Evolutionary conservation across 2,329 filamentous ascomycete genomes (phyloP), one percentile per base, ranked within the genome.

Genomic region (Hymenoscyphus linearis): DNA sequence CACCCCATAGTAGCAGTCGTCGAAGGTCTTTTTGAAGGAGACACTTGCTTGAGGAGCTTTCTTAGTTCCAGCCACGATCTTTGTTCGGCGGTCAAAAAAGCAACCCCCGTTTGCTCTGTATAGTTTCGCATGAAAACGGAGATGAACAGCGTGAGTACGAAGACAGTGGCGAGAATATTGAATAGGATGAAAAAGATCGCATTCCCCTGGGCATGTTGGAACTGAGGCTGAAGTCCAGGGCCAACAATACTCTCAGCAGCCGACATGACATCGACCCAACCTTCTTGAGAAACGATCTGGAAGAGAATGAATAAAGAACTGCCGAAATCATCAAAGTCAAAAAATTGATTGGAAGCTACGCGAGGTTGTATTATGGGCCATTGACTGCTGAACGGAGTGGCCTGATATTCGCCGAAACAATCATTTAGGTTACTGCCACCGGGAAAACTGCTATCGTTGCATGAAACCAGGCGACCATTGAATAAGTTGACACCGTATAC

Each of bases 91-190:
- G 95, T 99, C 69, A 99, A 79, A 73, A 93, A 99, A 2, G 95
- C 95, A 52, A 99, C 95, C 1, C 95, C 95, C 0, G 95, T 99
- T 76, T 98, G 93, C 76, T 99, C 95, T 0, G 95, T 99, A 76
- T 99, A 99, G 74, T 97, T 99, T 64, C 95, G 91, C 95, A 99
- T 99, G 75, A 99, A 99, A 64, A 99, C 95, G 60, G 95, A 98
- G 55, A 99, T 96, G 75, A 99, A 99, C 72, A 99, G 79, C 1
- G 95, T 99, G 72, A 99, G 82, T 64, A 99, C 89, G 76, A 99
- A 99, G 66, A 99, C 93, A 0, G 95, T 95, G 35, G 92, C 92
- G 69, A 99, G 82, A 73, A 99, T 84, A 76, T 99, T 99, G 85
- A 98, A 99, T 4, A 93, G 82, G 60, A 99, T 85, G 73, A 99